Evolutionary conservation across 140 eudicot genomes (phyloP), one percentile per base, ranked within the genome.

Genomic region (Anethum foeniculum): DNA sequence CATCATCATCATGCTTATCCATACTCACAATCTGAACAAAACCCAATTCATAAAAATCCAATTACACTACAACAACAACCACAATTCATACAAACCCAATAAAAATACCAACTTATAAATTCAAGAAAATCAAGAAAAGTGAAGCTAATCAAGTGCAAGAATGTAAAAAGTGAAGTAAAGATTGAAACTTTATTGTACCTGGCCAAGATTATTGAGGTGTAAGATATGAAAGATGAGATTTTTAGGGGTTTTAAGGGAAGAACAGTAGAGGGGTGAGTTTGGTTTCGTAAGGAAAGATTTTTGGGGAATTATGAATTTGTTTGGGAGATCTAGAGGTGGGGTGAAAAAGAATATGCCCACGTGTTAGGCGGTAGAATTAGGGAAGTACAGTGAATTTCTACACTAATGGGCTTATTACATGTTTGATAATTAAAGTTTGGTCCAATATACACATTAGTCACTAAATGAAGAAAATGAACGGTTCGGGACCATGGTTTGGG

Each of bases 61-160:
- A 34, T 34, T 68, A 34, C 39, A 68, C 23, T 68, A 68, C 39
- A 65, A 28, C 36, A 28, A 64, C 34, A 0, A 64, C 34, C 27
- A 28, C 74, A 68, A 68, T 14, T 68, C 74, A 67, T 14, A 67
- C 23, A 67, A 28, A 67, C 74, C 74, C 39, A 67, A 67, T 67
- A 30, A 30, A 43, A 62, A 25, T 0, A 34, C 74, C 39, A 30
- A 68, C 74, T 68, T 68, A 68, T 0, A 68, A 6, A 64, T 9
- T 64, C 71, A 64, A 64, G 28, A 56, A 56, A n/a, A 62, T 10
- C 69, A 25, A 62, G 36, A 62, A 62, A 58, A 56, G 25, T 21
- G 68, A 54, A 60, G 68, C 32, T 60, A 60, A 60, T 60, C 32
- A 23, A n/a, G 16, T 60, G 32, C 68, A n/a, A 60, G 32, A 60